A percentile compares a stretch with the other conserved stretches of the same genome.
phyloP scores from a whole-genome alignment of 2,329 filamentous ascomycete species.

The Chaetomium sp. region DNA sequence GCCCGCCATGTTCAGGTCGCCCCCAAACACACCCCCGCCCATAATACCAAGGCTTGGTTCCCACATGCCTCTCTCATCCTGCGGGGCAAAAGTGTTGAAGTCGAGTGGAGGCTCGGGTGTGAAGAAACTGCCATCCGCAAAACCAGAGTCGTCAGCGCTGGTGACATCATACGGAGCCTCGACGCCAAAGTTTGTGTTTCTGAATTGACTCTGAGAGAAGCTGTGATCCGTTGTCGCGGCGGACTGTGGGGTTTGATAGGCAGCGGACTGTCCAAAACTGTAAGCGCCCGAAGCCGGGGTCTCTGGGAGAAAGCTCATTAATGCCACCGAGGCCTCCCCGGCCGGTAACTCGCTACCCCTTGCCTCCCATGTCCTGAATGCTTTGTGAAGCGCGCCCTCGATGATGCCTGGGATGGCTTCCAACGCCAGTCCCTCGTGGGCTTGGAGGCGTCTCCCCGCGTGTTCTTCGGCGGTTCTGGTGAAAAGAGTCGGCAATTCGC shows the following conservation, averaged over 20 bases:
- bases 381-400: constrained; percentile 27
- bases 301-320: constrained; percentile 19
- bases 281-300: constrained; percentile 8
- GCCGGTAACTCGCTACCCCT: constrained; percentile 19
- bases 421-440: constrained; percentile 24
- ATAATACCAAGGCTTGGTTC: constrained; percentile 14
- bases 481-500: constrained; percentile 31
- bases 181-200: background rate
- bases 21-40: background rate
- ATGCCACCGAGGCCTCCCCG: constrained; percentile 16
- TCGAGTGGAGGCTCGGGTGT: constrained; percentile 12
- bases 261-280: background rate
- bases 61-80: constrained; percentile 16
- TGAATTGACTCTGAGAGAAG: constrained; percentile 5
- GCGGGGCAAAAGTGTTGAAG: constrained; percentile 16
- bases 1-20: background rate
- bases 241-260: constrained; percentile 8
- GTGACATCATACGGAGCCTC: constrained; percentile 4
- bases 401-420: constrained; percentile 26
- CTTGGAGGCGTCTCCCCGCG: constrained; percentile 22
- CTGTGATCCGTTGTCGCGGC: background rate
- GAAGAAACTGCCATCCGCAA: constrained; percentile 16
- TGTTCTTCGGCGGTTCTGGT: constrained; percentile 31
- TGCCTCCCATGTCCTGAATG: constrained; percentile 27
- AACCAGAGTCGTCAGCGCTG: constrained; percentile 15